Evolutionary conservation across 2,329 filamentous ascomycete species (phyloP), one percentile per base, ranked within the genome.

Genomic region (Ophiostoma angusticollis): DNA sequence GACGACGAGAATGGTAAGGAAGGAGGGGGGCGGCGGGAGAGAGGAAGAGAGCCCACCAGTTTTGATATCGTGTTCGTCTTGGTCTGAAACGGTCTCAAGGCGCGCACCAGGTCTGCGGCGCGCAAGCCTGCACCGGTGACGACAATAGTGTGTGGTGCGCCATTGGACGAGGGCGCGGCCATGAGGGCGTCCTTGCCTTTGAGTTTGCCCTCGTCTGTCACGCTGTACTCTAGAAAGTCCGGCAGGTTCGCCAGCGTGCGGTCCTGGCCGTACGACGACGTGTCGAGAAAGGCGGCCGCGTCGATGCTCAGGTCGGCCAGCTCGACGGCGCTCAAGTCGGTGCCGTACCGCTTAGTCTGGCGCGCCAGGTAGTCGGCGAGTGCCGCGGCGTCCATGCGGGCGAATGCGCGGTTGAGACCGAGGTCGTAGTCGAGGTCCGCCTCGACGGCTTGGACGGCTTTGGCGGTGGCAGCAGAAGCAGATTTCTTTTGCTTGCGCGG

Each of bases 341-440:
- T 75, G 39, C 85, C 83, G 53, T 89, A 93, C 18, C 80, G 72
- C 47, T 72, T 75, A 38, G 84, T 80, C 54, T 82, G 75, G 54
- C 91, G 80, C 6, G 82, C 82, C 45, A 95, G 67, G 56, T 94
- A 78, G 56, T 95, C 89, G 2, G 87, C 84, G 33, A 95, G 64
- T 30, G 95, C 67, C 48, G 79, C 74, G 44, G 75, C 79, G 57
- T 94, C 84, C 79, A 95, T 87, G 44, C 76, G 74, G 31, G 77
- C 74, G 55, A 95, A 83, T 4, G 82, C 74, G 47, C 74, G 76
- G 60, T 95, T 93, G 48, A 95, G 64, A 6, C 80, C 79, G 24
- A 79, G 72, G 50, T 85, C 75, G 31, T 75, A 68, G 54, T 85
- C 77, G 42, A 79, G 57, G 21, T 70, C 61, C 18, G 64, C 66